These are phyloP conservation scores for Lepiota brunneoincarnata DNA, from an alignment of 768 basidiomycete genomes.

Conservation along the genomic window DNA sequence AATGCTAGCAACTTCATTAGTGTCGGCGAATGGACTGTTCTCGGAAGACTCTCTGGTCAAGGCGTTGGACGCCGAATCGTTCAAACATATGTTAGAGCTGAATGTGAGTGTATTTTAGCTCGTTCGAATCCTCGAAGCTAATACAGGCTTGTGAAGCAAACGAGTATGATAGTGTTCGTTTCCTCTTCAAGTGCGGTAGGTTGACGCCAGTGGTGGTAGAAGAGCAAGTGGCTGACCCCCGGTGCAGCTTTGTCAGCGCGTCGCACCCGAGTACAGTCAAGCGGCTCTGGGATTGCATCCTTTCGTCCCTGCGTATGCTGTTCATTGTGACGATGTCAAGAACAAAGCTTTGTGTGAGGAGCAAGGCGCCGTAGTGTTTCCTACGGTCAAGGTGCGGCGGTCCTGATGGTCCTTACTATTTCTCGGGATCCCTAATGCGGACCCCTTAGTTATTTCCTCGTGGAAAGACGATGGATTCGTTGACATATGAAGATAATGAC, in stretches of 20 bases:
- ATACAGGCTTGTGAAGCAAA: slow-evolving; percentile 41
- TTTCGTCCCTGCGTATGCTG: slow-evolving; percentile 81
- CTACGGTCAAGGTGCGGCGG: slow-evolving; percentile 75
- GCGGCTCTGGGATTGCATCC: slow-evolving; percentile 79
- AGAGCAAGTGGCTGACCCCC: background rate
- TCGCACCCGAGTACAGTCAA: slow-evolving; percentile 82
- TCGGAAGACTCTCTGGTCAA: slow-evolving; percentile 60
- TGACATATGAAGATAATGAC: slow-evolving; percentile 67
- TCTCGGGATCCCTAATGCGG: background rate
- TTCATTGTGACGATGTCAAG: slow-evolving; percentile 80
- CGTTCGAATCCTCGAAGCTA: background rate
- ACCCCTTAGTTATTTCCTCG: slow-evolving; percentile 65
- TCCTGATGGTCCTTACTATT: background rate
- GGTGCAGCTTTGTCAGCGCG: slow-evolving; percentile 70
- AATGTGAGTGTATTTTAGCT: slow-evolving; percentile 51
- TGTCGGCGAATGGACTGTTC: slow-evolving; percentile 40
- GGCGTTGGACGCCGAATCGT: slow-evolving; percentile 65
- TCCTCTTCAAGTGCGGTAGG: slow-evolving; percentile 89
- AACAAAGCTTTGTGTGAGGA: slow-evolving; percentile 82
- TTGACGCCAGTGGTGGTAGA: background rate
- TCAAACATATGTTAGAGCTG: slow-evolving; percentile 65
- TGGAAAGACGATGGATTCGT: slow-evolving; percentile 56
- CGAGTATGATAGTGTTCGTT: slow-evolving; percentile 82
- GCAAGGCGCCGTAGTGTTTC: slow-evolving; percentile 85
- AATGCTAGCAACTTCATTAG: slow-evolving; percentile 41